Percentiles rank a stretch among this genome's conserved stretches.
phyloP scores from a whole-genome alignment of 1,284 basidiomycete species.

The Schizopora paradoxa region DNA sequence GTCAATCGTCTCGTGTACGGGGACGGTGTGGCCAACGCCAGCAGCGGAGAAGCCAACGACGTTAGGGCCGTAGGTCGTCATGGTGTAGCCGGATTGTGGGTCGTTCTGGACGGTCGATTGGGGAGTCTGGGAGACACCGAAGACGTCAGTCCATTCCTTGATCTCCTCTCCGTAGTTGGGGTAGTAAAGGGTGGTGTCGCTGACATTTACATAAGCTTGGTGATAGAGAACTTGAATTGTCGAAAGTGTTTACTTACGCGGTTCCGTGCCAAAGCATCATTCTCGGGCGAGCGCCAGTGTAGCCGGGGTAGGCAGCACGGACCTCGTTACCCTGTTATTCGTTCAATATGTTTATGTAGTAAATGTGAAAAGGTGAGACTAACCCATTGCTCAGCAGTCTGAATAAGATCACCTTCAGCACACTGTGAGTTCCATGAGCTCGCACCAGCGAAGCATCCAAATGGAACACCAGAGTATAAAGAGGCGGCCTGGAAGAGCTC shows the following conservation, averaged over 20 bases:
- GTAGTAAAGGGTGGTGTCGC: conserved; percentile 46
- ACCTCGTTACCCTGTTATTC: conserved; percentile 41
- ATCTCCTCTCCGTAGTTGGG: conserved; percentile 48
- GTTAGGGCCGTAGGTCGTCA: conserved; percentile 40
- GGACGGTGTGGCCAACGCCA: conserved; percentile 42
- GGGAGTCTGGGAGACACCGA: conserved; percentile 37
- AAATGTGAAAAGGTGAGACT: conserved; percentile 16
- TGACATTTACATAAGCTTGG: conserved; percentile 11
- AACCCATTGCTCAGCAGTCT: conserved; percentile 47
- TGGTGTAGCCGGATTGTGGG: conserved; percentile 38
- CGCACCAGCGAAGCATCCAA: conserved; percentile 47
- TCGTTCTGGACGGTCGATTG: conserved; percentile 33
- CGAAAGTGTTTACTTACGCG: conserved; percentile 29
- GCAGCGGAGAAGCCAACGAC: conserved; percentile 40
- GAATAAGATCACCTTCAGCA: conserved; percentile 38
- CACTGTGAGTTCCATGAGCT: conserved; percentile 46
- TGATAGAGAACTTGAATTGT: no score
- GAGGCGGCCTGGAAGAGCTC: conserved; percentile 47
- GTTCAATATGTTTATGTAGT: conserved; percentile 5
- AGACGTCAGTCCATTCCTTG: conserved; percentile 46
- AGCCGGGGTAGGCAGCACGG: conserved; percentile 43
- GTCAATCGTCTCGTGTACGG: conserved; percentile 33
- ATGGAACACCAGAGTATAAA: conserved; percentile 49
- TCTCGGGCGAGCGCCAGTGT: conserved; percentile 45
- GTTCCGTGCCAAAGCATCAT: conserved; percentile 54